Conservation (phyloP, 2,329 filamentous ascomycete genomes). For the Epichloe elymi region DNA sequence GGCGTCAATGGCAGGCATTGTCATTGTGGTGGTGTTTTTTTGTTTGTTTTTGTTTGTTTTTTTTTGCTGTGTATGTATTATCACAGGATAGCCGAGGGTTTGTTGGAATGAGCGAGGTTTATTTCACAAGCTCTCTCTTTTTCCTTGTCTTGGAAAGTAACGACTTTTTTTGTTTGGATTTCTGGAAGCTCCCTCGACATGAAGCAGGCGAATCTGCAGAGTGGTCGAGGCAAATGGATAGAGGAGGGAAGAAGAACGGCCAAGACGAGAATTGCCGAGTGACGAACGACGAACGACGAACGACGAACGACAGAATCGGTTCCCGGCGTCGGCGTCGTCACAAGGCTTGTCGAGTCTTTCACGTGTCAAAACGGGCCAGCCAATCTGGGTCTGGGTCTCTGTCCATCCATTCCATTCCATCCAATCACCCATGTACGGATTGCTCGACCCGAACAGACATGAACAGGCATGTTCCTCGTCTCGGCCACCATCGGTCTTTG, state of each 20-base stretch:
- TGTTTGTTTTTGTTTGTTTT: too few species aligned
- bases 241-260: neutral
- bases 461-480: neutral
- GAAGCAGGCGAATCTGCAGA: neutral
- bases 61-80: neutral
- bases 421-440: too few species aligned
- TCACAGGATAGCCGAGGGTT: too few species aligned
- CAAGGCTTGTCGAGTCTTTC: slow-evolving; percentile 13
- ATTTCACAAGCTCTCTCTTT: neutral
- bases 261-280: slow-evolving; percentile 1
- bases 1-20: slow-evolving; percentile 57
- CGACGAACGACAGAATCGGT: neutral
- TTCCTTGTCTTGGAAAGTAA: neutral
- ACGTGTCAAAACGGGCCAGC: slow-evolving; percentile 17
- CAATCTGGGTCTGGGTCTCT: slow-evolving; percentile 3
- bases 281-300: neutral
- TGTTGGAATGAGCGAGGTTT: too few species aligned
- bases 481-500: slow-evolving; percentile 22
- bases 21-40: neutral
- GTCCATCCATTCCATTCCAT: too few species aligned
- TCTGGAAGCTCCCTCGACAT: neutral
- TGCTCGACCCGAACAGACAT: too few species aligned
- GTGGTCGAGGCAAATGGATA: neutral
- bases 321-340: slow-evolving; percentile 4
- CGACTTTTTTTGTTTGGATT: neutral